These are phyloP conservation scores for Chloranthus sessilifolius DNA, from an alignment of 164 flowering plant species.

Conservation along the genomic window DNA sequence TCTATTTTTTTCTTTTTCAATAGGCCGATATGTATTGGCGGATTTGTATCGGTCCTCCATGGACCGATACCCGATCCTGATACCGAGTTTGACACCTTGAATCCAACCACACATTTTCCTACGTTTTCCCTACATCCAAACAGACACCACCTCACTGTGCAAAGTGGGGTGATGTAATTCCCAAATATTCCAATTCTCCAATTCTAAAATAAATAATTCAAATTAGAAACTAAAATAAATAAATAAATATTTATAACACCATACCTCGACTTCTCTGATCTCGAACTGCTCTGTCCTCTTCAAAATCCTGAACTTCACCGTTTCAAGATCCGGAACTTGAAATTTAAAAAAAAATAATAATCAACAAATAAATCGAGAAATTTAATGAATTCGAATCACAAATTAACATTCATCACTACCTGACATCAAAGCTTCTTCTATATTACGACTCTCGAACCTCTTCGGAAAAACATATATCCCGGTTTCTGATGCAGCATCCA, in stretches of 20 bases:
- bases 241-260: background rate
- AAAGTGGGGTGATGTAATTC: no score
- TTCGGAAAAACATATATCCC: slow-evolving; percentile 63
- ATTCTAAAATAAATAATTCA: no score
- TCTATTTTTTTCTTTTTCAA: no score
- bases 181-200: no score
- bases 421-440: slow-evolving; percentile 90
- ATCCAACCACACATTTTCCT: no score
- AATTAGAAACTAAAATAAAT: no score
- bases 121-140: no score
- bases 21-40: no score
- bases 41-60: no score
- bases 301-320: slow-evolving; percentile 63
- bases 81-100: no score
- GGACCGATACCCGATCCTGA: no score
- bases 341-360: background rate
- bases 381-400: background rate
- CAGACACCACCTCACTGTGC: no score
- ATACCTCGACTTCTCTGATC: slow-evolving; percentile 90
- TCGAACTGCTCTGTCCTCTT: slow-evolving; percentile 55
- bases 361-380: background rate
- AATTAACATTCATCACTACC: slow-evolving; percentile 38
- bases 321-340: slow-evolving; percentile 86
- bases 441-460: slow-evolving; percentile 60
- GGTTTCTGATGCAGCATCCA: slow-evolving; percentile 60